These are phyloP conservation scores for Blastomyces emzantsi DNA, from an alignment of 2,329 filamentous ascomycete genomes.

Conservation along the genomic window DNA sequence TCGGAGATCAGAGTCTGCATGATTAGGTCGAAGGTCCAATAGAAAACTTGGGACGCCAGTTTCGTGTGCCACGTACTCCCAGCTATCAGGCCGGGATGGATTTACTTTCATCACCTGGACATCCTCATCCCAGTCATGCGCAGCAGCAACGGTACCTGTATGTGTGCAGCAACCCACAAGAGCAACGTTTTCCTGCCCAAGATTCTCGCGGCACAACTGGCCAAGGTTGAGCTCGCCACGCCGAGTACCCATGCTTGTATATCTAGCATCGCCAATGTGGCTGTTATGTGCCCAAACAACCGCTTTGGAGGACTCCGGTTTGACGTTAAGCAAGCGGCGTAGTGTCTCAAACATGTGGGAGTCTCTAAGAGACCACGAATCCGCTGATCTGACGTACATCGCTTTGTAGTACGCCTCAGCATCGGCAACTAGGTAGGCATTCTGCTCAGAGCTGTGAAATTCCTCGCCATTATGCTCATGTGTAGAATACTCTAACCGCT, in stretches of 20 bases:
- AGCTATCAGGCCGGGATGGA: constrained; percentile 41
- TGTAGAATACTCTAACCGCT: constrained; percentile 35
- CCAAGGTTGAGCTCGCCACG: constrained; percentile 45
- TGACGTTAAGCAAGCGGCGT: constrained; percentile 36
- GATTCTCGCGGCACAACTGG: constrained; percentile 43
- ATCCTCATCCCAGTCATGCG: constrained; percentile 43
- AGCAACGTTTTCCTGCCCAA: constrained; percentile 33
- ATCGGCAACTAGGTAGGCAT: constrained; percentile 42
- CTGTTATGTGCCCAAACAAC: constrained; percentile 49
- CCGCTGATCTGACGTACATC: constrained; percentile 44
- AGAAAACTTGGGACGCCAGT: constrained; percentile 39
- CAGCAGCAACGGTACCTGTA: constrained; percentile 45
- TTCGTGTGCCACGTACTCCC: constrained; percentile 43
- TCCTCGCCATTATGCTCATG: constrained; percentile 36
- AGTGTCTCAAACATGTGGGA: constrained; percentile 46
- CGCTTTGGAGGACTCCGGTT: constrained; percentile 34
- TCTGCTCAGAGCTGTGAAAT: constrained; percentile 44
- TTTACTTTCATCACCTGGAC: constrained; percentile 44
- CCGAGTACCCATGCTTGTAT: constrained; percentile 41
- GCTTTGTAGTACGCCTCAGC: constrained; percentile 45
- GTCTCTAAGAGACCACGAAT: constrained; percentile 46
- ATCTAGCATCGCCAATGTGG: constrained; percentile 47
- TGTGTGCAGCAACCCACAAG: constrained; percentile 44
- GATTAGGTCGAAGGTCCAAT: constrained; percentile 38
- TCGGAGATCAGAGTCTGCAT: constrained; percentile 30